Evolutionary conservation across 2,329 filamentous ascomycete genomes (phyloP).

Genomic region (Nannizziopsis barbatae): DNA sequence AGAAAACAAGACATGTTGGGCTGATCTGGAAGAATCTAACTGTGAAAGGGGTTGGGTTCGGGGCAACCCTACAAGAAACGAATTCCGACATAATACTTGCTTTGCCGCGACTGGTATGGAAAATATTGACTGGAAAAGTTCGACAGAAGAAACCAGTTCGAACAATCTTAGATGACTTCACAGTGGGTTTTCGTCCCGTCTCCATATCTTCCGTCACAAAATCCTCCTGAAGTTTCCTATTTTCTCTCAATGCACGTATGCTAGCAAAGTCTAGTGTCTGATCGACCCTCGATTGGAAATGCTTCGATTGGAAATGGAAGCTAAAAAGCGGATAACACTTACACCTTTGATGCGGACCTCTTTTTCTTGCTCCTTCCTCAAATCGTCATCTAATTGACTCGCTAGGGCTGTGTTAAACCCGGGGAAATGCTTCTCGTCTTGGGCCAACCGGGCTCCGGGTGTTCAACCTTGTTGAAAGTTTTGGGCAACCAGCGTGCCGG

Average conservation of each 20-base stretch:
- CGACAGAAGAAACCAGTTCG: slow-evolving; percentile 43
- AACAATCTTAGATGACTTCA: slow-evolving; percentile 55
- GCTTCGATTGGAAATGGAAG: too few species aligned
- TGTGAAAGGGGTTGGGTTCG: slow-evolving; percentile 58
- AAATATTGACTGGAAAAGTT: slow-evolving; percentile 28
- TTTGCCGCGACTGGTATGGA: slow-evolving; percentile 39
- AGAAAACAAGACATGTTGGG: slow-evolving; percentile 57
- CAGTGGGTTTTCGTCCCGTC: slow-evolving; percentile 23
- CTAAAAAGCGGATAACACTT: too few species aligned
- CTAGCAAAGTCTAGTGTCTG: too few species aligned
- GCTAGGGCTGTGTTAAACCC: slow-evolving; percentile 32
- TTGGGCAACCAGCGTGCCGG: slow-evolving; percentile 57
- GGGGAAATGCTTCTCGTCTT: slow-evolving; percentile 28
- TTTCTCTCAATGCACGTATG: too few species aligned
- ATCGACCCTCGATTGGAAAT: too few species aligned
- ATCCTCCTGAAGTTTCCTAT: too few species aligned
- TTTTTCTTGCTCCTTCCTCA: background rate
- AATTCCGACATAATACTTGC: slow-evolving; percentile 46
- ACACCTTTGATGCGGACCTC: too few species aligned
- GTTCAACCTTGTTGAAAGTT: slow-evolving; percentile 76
- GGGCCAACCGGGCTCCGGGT: slow-evolving; percentile 39
- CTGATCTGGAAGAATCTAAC: slow-evolving; percentile 60
- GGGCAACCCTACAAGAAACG: slow-evolving; percentile 49
- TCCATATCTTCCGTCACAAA: too few species aligned
- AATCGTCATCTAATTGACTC: background rate